A percentile compares a stretch with the other conserved stretches of the same genome.
Evolutionary conservation across 257 asterid genomes (phyloP).

Genomic region (Solanum appendiculatum): DNA sequence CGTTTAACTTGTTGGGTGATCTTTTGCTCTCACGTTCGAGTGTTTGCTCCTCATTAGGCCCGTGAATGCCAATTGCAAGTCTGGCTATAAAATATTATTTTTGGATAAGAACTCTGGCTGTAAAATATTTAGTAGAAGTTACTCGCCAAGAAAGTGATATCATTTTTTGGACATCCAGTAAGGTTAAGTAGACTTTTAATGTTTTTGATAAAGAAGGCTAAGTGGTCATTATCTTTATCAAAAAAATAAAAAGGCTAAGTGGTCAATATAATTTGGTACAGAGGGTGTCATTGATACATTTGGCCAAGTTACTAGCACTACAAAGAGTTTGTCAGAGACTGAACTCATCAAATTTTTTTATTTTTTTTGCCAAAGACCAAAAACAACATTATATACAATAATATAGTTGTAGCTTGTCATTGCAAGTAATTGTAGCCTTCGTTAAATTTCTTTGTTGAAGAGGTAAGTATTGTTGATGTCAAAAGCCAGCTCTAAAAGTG

Average conservation of each 20-base stretch:
- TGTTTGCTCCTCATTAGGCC: background rate
- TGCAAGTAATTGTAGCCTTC: background rate
- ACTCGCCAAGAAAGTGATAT: background rate
- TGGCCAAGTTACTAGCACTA: background rate
- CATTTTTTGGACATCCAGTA: background rate
- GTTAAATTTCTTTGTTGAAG: background rate
- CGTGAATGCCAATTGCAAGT: background rate
- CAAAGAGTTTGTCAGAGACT: background rate
- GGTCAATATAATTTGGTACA: background rate
- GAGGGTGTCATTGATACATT: background rate
- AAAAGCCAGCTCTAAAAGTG: background rate
- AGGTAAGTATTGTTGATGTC: background rate
- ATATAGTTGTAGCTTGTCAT: background rate
- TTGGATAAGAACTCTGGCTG: background rate
- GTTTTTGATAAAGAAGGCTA: background rate
- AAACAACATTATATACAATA: background rate
- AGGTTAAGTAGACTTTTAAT: background rate
- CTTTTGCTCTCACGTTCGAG: background rate
- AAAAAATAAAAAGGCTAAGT: background rate
- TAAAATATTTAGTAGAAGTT: background rate
- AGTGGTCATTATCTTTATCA: background rate
- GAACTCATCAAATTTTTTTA: background rate
- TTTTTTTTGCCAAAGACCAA: background rate
- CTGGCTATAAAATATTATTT: background rate
- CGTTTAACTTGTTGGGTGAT: background rate